Evolutionary conservation across 1,284 basidiomycete species (phyloP), one percentile per base, ranked within the genome.

Genomic region (Gastroboletus turbinatus): DNA sequence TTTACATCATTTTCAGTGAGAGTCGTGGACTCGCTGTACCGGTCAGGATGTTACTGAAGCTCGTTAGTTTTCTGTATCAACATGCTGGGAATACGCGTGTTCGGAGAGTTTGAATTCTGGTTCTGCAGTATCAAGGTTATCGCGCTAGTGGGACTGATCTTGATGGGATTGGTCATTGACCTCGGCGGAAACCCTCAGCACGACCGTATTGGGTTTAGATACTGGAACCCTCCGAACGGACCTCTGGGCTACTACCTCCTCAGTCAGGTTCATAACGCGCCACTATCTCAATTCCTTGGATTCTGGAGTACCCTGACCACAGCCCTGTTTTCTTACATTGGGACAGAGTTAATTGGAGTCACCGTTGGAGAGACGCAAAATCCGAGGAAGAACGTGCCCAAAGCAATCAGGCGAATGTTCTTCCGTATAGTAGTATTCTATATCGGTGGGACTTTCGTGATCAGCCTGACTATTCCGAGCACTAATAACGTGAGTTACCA

Each of bases 371-470:
- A 83, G 50, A 61, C 64, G 4, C 27, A 68, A 55, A 65, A 65
- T 44, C 63, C 64, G 16, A 63, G 71, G 51, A 59, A 52, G 27
- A 73, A 72, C 56, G 66, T 76, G 35, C 70, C 75, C 17, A 69
- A 70, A 46, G 73, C 73, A 6, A 79, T 80, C 68, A 74, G 76
- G 57, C 73, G 75, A 39, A 74, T 80, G 45, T 84, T 82, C 67
- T 75, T 79, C 60, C 78, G 83, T 46, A 46, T 39, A 0, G 67
- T 81, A 49, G 77, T 79, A 55, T 88, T 87, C 76, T 87, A 87
- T 63, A 71, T 82, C 17, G 71, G 76, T 27, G 76, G 75, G 49
- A 75, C 78, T 48, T 79, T 85, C 53, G 75, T 85, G 61, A 79
- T 84, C 60, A 75, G 78, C 43, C 72, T 82, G 68, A 74, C 82